These are phyloP conservation scores for Colletotrichum abscissum DNA, from an alignment of 2,329 filamentous ascomycete species.

Conservation along the genomic window DNA sequence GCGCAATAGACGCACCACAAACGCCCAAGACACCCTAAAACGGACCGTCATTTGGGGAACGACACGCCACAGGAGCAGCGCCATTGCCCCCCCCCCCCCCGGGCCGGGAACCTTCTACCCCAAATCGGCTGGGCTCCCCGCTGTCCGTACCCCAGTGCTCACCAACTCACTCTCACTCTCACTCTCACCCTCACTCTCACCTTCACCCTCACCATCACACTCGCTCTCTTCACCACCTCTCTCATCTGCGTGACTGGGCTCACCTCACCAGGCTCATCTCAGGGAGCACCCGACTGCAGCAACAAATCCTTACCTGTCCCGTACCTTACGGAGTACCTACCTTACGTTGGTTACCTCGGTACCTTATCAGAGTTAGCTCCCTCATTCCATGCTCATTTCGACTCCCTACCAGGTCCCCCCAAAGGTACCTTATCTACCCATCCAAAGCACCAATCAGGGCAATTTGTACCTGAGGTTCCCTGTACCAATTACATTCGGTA, in stretches of 20 bases:
- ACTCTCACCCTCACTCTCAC: not conserved
- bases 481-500: not conserved
- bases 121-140: not conserved
- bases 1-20: slow-evolving; percentile 33
- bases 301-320: not conserved
- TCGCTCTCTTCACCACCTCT: too few relatives aligned
- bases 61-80: slow-evolving; percentile 2
- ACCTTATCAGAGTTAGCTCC: not conserved
- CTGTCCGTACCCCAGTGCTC: not conserved
- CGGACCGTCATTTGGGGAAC: slow-evolving; percentile 4
- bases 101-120: not conserved
- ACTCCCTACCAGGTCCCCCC: not conserved
- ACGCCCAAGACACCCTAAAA: slow-evolving; percentile 20
- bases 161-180: not conserved
- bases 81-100: not conserved
- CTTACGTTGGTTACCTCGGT: too few relatives aligned
- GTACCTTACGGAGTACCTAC: not conserved
- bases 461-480: not conserved
- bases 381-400: not conserved
- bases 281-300: too few relatives aligned
- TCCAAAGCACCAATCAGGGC: not conserved
- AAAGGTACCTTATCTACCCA: not conserved
- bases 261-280: too few relatives aligned
- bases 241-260: too few relatives aligned
- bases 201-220: too few relatives aligned